A percentile compares a stretch with the other conserved stretches of the same genome.
phyloP scores from a whole-genome alignment of 306 rosid genomes.

The Rosa persica region DNA sequence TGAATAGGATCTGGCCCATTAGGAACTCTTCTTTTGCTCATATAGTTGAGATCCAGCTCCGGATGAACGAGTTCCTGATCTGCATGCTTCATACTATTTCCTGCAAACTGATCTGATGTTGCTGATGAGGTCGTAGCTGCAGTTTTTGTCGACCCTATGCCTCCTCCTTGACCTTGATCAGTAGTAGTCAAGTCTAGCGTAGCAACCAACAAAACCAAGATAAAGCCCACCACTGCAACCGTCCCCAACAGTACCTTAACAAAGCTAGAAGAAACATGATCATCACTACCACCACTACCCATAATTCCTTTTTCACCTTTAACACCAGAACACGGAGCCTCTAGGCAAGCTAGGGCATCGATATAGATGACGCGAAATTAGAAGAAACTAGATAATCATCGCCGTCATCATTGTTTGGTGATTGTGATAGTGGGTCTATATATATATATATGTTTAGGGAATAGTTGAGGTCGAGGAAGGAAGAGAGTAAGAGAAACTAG shows the following conservation, averaged over 20 bases:
- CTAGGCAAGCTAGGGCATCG: slow-evolving; percentile 23
- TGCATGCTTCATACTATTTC: slow-evolving; percentile 19
- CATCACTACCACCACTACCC: slow-evolving; percentile 32
- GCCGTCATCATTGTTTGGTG: slow-evolving; percentile 39
- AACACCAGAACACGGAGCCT: slow-evolving; percentile 22
- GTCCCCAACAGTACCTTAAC: slow-evolving; percentile 42
- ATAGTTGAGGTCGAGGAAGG: slow-evolving; percentile 7
- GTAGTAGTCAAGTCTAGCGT: slow-evolving; percentile 25
- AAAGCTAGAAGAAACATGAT: slow-evolving; percentile 28
- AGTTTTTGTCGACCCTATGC: slow-evolving; percentile 9
- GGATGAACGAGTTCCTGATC: slow-evolving; percentile 36
- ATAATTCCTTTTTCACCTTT: slow-evolving; percentile 13
- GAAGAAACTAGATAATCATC: slow-evolving; percentile 11
- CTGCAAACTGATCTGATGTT: slow-evolving; percentile 18
- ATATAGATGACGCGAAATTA: slow-evolving; percentile 17
- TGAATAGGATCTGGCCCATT: slow-evolving; percentile 97
- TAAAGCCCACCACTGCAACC: slow-evolving; percentile 46
- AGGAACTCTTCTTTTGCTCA: slow-evolving; percentile 90
- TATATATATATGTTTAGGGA: slow-evolving; percentile 16
- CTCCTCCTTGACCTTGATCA: slow-evolving; percentile 15
- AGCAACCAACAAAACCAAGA: slow-evolving; percentile 52
- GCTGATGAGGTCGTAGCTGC: slow-evolving; percentile 16
- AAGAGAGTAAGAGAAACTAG: slow-evolving; percentile 10
- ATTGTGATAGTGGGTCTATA: slow-evolving; percentile 26
- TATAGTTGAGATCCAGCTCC: slow-evolving; percentile 58